A percentile compares a stretch with the other conserved stretches of the same genome.
Conservation (phyloP, 495 filamentous ascomycete species). For the Tuber melanosporum region DNA sequence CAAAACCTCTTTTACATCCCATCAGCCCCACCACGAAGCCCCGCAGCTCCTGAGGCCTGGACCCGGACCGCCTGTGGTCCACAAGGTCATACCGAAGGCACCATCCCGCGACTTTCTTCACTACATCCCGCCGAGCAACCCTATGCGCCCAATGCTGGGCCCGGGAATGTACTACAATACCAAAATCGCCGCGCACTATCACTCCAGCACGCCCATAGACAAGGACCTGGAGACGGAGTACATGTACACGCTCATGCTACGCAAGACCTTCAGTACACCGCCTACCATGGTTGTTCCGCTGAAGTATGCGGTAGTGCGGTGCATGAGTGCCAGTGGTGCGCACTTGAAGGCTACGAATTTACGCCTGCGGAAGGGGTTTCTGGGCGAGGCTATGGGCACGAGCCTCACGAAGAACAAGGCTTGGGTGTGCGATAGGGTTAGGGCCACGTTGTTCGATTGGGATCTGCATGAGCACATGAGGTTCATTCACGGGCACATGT, state of each 20-base stretch:
- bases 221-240: not conserved
- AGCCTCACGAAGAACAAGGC: not conserved
- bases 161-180: conserved; percentile 1
- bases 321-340: not conserved
- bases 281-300: not conserved
- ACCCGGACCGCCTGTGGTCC: not conserved
- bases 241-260: not conserved
- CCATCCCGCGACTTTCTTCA: not conserved
- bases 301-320: not conserved
- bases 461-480: not conserved
- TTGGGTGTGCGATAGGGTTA: not conserved
- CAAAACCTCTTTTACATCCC: not conserved
- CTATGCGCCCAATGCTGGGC: not conserved
- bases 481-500: not conserved
- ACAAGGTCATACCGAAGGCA: not conserved
- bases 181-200: not conserved
- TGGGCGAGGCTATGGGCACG: not conserved
- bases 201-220: not conserved
- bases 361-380: not conserved
- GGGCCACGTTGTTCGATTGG: not conserved
- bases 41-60: not conserved
- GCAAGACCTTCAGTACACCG: not conserved
- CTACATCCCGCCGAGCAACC: not conserved
- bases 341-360: not conserved
- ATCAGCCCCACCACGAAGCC: not conserved